Evolutionary conservation across 2,329 filamentous ascomycete genomes (phyloP), one percentile per base, ranked within the genome.

Genomic region (Aureobasidium sp.): DNA sequence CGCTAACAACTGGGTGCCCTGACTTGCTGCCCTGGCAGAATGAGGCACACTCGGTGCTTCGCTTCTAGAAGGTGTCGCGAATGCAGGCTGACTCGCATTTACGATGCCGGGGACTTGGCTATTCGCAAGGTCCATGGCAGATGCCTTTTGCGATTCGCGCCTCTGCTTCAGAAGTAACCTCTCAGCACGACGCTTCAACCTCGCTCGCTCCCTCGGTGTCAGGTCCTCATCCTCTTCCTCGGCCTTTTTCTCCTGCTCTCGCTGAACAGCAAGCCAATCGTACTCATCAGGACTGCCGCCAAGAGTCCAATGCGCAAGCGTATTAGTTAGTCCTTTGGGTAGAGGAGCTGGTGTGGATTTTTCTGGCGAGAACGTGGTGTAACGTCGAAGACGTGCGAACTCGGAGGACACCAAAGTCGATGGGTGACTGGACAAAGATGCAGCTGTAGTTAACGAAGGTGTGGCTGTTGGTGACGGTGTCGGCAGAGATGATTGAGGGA

Each of bases 251-350:
- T 54, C 67, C 65, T 9, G 68, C 52, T 42, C 70, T 49, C 50
- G 62, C 56, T 61, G 67, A 68, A 29, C 73, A 1, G 71, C 64
- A 24, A 71, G 67, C 74, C 74, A 79, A 56, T 77, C 71, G 64
- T 79, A 80, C 5, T 63, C 64, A 3, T 57, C 64, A 1, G 75
- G 75, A 56, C 78, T 72, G 4, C 66, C 62, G 27, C 74, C 75
- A 1, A 68, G 42, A 9, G 68, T 64, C 78, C 77, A 80, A 61
- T 79, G 77, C 35, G 70, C 66, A 6, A 79, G 70, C 17, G 78
- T 64, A 44, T 72, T 70, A 24, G 65, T 67, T 5, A 78, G 67
- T 17, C 67, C 70, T 15, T 70, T 69, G 0, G 73, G 68, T 0
- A 77, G 65, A 24, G 61, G 60, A 0, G 67, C 44, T 0, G 62